Evolutionary conservation across 2,329 filamentous ascomycete genomes (phyloP).

Genomic region (Venturia oleaginea): DNA sequence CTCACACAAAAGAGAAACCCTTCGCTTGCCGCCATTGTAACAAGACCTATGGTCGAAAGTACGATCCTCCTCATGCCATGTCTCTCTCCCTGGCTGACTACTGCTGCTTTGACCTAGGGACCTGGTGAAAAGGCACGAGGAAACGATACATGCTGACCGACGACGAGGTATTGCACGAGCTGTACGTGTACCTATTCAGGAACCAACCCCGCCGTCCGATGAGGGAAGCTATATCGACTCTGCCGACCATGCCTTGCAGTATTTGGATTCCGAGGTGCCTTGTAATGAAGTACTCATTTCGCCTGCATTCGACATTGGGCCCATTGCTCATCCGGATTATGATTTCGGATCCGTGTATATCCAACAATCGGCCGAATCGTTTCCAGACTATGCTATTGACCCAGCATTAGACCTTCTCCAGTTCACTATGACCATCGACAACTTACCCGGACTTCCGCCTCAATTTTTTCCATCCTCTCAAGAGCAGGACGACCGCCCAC

Average conservation of each 20-base stretch:
- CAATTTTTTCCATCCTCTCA: neutral
- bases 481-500: neutral
- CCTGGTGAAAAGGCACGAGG: neutral
- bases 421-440: neutral
- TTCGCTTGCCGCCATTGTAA: neutral
- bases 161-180: neutral
- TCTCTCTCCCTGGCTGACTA: neutral
- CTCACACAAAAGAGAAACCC: neutral
- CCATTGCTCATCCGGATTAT: neutral
- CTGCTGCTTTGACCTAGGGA: neutral
- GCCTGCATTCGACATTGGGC: neutral
- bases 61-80: neutral
- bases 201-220: neutral
- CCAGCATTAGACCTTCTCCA: neutral
- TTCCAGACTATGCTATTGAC: conserved; percentile 1
- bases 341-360: neutral
- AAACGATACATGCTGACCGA: neutral
- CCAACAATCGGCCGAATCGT: neutral
- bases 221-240: neutral
- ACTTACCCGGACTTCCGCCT: neutral
- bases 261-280: neutral
- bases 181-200: neutral
- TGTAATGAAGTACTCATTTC: neutral
- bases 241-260: neutral
- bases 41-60: neutral